phyloP scores from a whole-genome alignment of 495 filamentous ascomycete species.

The Friedmanniomyces simplex region DNA sequence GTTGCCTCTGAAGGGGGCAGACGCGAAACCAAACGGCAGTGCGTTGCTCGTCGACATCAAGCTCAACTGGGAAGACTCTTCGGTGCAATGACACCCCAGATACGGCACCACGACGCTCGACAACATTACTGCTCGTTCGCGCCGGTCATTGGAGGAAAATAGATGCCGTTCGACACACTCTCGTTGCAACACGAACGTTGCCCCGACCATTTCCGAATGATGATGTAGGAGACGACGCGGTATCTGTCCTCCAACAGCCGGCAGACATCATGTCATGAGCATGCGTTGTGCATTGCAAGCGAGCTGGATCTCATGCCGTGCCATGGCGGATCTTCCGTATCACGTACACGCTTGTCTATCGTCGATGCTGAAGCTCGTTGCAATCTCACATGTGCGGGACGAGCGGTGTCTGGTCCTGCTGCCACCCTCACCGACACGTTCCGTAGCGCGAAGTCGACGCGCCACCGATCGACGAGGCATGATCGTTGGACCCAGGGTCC shows the following conservation, averaged over 20 bases:
- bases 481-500: not conserved
- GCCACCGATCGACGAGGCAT: not conserved
- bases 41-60: constrained; percentile 51
- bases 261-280: not conserved
- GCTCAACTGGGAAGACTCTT: not conserved
- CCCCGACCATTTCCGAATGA: no score
- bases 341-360: no score
- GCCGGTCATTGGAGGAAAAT: no score
- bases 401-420: no score
- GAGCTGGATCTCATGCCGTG: not conserved
- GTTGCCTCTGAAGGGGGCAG: constrained; percentile 56
- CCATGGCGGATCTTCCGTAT: no score
- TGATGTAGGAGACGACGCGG: not conserved
- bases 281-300: not conserved
- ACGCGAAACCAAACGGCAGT: constrained; percentile 51
- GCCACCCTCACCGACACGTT: not conserved
- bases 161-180: no score
- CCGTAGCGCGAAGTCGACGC: not conserved
- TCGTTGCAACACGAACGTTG: no score
- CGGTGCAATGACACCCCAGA: no score
- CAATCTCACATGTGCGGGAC: no score
- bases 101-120: no score
- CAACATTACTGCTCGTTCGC: no score
- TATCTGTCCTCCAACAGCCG: not conserved
- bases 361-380: no score